phyloP scores from a whole-genome alignment of 2,329 filamentous ascomycete species.

The Trichoderma semiorbis region DNA sequence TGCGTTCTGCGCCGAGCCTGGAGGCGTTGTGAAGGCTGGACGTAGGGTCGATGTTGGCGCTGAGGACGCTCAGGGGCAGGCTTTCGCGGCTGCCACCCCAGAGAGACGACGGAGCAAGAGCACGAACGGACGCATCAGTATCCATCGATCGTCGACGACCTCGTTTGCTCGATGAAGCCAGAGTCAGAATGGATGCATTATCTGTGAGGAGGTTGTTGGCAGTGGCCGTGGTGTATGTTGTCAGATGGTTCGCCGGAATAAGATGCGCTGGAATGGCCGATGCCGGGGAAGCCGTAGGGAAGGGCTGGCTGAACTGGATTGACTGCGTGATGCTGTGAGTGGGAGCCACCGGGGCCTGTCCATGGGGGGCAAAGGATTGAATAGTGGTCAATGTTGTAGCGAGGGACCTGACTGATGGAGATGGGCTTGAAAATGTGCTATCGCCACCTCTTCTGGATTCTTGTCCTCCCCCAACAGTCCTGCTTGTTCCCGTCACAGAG shows the following conservation, averaged over 20 bases:
- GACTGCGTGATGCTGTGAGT: conserved; percentile 43
- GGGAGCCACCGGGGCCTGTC: conserved; percentile 34
- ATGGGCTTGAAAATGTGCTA: conserved; percentile 78
- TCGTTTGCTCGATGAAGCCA: conserved; percentile 78
- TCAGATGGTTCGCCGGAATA: conserved; percentile 55
- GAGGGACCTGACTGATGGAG: conserved; percentile 74
- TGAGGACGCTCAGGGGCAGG: conserved; percentile 73
- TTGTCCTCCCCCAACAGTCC: conserved; percentile 63
- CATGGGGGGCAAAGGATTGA: conserved; percentile 53
- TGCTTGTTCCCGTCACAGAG: conserved; percentile 68
- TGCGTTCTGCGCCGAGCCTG: conserved; percentile 56
- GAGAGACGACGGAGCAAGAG: conserved; percentile 75
- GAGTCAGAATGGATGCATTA: conserved; percentile 79
- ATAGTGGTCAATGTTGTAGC: conserved; percentile 84
- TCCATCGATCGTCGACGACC: conserved; percentile 75
- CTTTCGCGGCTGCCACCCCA: conserved; percentile 81
- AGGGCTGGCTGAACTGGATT: conserved; percentile 64
- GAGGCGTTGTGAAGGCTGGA: conserved; percentile 51
- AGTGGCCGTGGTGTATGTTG: conserved; percentile 73
- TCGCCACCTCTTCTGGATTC: conserved; percentile 67
- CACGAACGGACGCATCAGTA: conserved; percentile 80
- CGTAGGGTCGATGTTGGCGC: conserved; percentile 60
- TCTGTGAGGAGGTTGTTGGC: conserved; percentile 80
- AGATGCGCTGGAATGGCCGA: conserved; percentile 72
- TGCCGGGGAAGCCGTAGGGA: conserved; percentile 60